These are phyloP conservation scores for Leptodontidium sp. DNA, from an alignment of 2,329 filamentous ascomycete species.

Conservation along the genomic window DNA sequence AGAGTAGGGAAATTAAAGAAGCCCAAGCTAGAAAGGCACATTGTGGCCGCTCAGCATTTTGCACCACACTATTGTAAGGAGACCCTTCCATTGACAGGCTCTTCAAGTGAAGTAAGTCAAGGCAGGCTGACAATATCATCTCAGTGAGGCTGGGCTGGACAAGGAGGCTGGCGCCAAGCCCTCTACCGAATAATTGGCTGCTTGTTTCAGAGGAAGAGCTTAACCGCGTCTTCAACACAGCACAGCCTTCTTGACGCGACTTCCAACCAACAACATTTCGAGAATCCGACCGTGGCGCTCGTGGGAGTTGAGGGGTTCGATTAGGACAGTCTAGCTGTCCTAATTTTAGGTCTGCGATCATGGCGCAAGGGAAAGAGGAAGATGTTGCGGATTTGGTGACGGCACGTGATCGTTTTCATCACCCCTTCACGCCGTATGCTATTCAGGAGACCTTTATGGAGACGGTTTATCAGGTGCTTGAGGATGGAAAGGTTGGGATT, in stretches of 20 bases:
- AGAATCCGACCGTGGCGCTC: neutral
- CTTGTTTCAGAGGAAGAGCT: neutral
- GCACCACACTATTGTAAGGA: neutral
- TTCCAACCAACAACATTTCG: conserved; percentile 3
- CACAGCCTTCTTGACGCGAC: conserved; percentile 17
- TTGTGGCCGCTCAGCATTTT: neutral
- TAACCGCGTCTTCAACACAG: conserved; percentile 7
- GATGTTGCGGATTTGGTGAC: neutral
- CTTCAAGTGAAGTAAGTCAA: neutral
- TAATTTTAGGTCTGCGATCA: conserved; percentile 9
- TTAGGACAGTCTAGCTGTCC: neutral
- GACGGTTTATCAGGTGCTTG: conserved; percentile 71
- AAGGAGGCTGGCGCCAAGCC: conserved; percentile 10
- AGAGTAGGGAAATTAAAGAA: neutral
- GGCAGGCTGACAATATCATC: neutral
- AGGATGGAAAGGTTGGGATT: conserved; percentile 72
- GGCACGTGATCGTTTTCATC: conserved; percentile 62
- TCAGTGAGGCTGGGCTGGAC: neutral
- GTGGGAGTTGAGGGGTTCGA: neutral
- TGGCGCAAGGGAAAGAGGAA: conserved; percentile 10
- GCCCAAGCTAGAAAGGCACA: neutral
- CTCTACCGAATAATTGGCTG: conserved; percentile 2
- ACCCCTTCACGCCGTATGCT: conserved; percentile 74
- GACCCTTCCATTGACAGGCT: neutral
- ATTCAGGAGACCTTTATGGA: conserved; percentile 78